A percentile compares a stretch with the other conserved stretches of the same genome.
Conservation (phyloP, 1,284 basidiomycete species). For the Ceratobasidium sp. region DNA sequence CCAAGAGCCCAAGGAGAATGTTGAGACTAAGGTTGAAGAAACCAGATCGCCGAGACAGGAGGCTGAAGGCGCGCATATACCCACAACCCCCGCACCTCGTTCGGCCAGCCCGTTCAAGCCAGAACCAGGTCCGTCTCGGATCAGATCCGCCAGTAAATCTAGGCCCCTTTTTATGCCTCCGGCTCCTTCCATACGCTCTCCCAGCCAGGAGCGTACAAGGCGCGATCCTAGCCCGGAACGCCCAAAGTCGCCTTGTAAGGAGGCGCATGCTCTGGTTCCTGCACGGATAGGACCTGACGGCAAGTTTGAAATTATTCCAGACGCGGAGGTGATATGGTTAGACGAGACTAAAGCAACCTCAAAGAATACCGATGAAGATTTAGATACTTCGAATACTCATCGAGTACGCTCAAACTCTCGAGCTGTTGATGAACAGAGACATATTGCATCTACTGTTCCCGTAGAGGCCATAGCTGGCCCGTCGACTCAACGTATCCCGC, state of each 20-base stretch:
- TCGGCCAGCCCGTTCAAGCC: neutral
- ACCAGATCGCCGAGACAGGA: neutral
- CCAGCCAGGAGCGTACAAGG: conserved; percentile 14
- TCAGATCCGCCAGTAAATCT: neutral
- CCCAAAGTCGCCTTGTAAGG: neutral
- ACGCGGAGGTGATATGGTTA: conserved; percentile 40
- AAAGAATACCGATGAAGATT: neutral
- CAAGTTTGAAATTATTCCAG: conserved; percentile 34
- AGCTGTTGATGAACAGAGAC: neutral
- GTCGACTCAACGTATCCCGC: conserved; percentile 8
- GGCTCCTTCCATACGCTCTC: neutral
- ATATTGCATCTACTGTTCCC: neutral
- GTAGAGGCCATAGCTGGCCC: conserved; percentile 18
- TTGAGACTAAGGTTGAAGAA: neutral
- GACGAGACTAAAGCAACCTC: neutral
- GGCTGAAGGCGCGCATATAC: conserved; percentile 14
- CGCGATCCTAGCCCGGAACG: conserved; percentile 2
- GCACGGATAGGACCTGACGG: conserved; percentile 40
- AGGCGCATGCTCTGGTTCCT: conserved; percentile 39
- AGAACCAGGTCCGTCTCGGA: conserved; percentile 6
- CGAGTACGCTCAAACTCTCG: neutral
- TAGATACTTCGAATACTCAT: no score
- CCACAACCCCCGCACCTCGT: neutral
- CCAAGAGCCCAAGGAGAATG: neutral
- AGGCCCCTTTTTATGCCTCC: conserved; percentile 13